A percentile compares a stretch with the other conserved stretches of the same genome.
These are phyloP conservation scores for Talaromyces funiculosus DNA, from an alignment of 2,329 filamentous ascomycete genomes.

Conservation along the genomic window DNA sequence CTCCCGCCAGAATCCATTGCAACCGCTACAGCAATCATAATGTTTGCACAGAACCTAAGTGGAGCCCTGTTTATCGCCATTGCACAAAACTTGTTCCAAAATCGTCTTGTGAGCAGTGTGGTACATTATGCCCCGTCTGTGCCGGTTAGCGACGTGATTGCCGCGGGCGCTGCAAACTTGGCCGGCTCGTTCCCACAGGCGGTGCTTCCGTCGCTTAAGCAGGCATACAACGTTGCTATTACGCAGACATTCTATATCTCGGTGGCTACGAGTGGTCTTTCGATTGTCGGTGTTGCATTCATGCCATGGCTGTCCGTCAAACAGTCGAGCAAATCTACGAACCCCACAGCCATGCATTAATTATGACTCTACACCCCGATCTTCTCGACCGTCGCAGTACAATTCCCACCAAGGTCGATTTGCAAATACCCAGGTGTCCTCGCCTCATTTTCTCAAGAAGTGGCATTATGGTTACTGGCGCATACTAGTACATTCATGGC, in stretches of 20 bases:
- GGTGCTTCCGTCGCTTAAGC: background rate
- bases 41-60: conserved; percentile 34
- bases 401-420: no score
- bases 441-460: no score
- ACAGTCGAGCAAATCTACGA: no score
- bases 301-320: conserved; percentile 8
- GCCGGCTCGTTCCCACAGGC: background rate
- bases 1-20: conserved; percentile 28
- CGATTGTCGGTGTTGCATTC: conserved; percentile 4
- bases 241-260: conserved; percentile 6
- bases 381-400: no score
- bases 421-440: no score
- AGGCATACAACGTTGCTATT: conserved; percentile 12
- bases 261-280: background rate
- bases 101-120: conserved; percentile 26
- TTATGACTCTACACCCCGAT: no score
- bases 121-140: conserved; percentile 16
- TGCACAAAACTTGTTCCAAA: conserved; percentile 35
- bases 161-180: conserved; percentile 31
- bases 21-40: conserved; percentile 29
- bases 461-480: no score
- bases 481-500: no score
- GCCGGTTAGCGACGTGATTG: conserved; percentile 22
- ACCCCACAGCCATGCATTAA: no score
- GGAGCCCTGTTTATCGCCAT: conserved; percentile 34